Evolutionary conservation across 2,329 filamentous ascomycete genomes (phyloP).

Genomic region (Neonectria sp.): DNA sequence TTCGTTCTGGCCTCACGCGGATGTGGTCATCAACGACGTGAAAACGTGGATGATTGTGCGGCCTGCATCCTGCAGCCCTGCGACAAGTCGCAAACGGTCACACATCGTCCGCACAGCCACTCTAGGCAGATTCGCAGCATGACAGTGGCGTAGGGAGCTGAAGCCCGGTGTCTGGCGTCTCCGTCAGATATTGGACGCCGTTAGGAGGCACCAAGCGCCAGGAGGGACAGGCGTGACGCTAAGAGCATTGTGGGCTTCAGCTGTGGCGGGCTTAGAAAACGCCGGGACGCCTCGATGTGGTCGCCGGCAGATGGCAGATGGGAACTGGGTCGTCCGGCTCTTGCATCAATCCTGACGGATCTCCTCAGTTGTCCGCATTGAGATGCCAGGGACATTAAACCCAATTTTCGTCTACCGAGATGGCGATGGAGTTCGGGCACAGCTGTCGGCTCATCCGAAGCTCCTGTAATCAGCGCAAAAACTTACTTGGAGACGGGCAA

Average conservation of each 20-base stretch:
- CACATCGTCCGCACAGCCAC: not conserved
- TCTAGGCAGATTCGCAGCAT: slow-evolving; percentile 1
- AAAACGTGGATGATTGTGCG: slow-evolving; percentile 2
- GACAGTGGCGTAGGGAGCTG: slow-evolving; percentile 21
- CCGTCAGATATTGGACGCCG: slow-evolving; percentile 18
- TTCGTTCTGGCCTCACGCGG: not conserved
- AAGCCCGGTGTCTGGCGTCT: slow-evolving; percentile 20
- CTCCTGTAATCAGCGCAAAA: slow-evolving; percentile 19
- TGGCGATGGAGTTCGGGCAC: slow-evolving; percentile 4
- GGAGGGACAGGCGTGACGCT: slow-evolving; percentile 8
- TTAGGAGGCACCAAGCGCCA: slow-evolving; percentile 1
- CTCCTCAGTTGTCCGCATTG: slow-evolving; percentile 2
- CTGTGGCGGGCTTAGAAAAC: slow-evolving; percentile 15
- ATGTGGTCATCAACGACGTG: slow-evolving; percentile 3
- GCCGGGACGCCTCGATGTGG: not conserved
- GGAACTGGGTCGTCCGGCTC: not conserved
- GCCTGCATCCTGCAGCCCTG: slow-evolving; percentile 7
- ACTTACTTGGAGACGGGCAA: slow-evolving; percentile 10
- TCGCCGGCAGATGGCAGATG: slow-evolving; percentile 11
- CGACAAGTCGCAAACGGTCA: not conserved
- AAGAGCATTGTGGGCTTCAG: slow-evolving; percentile 18
- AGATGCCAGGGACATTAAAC: not conserved
- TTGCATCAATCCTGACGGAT: slow-evolving; percentile 15
- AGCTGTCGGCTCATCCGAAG: not conserved
- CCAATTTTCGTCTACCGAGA: slow-evolving; percentile 8